phyloP scores from a whole-genome alignment of 495 filamentous ascomycete genomes.

The Neurospora sp. region DNA sequence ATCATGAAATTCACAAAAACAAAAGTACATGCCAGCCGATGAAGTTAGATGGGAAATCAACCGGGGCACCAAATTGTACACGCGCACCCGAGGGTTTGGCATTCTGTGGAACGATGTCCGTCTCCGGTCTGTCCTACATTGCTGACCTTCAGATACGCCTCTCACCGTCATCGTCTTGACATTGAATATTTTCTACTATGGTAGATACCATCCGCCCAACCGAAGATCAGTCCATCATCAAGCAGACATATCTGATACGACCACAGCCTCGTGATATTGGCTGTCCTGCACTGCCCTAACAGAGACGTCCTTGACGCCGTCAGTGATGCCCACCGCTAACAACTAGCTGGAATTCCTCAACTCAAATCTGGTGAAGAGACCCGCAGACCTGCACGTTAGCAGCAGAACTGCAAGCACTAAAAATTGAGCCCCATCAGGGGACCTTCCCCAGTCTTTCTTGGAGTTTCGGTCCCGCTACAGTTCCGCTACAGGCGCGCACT shows the following conservation, averaged over 20 bases:
- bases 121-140: not conserved
- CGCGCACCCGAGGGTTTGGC: not conserved
- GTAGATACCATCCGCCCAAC: not conserved
- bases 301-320: not conserved
- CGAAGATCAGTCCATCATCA: not conserved
- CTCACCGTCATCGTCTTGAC: not conserved
- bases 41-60: not conserved
- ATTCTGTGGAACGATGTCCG: not conserved
- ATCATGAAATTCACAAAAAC: not conserved
- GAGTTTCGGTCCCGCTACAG: not conserved
- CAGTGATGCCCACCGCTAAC: not conserved
- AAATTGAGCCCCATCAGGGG: not conserved
- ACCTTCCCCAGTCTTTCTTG: not conserved
- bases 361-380: not conserved
- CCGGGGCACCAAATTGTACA: not conserved
- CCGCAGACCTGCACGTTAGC: not conserved
- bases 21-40: not conserved
- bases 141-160: not conserved
- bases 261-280: not conserved
- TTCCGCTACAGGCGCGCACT: not conserved
- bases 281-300: not conserved
- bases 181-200: not conserved
- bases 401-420: not conserved
- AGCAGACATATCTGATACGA: not conserved
- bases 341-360: not conserved